Conservation (phyloP, 257 asterid genomes). For the Petrea volubilis region DNA sequence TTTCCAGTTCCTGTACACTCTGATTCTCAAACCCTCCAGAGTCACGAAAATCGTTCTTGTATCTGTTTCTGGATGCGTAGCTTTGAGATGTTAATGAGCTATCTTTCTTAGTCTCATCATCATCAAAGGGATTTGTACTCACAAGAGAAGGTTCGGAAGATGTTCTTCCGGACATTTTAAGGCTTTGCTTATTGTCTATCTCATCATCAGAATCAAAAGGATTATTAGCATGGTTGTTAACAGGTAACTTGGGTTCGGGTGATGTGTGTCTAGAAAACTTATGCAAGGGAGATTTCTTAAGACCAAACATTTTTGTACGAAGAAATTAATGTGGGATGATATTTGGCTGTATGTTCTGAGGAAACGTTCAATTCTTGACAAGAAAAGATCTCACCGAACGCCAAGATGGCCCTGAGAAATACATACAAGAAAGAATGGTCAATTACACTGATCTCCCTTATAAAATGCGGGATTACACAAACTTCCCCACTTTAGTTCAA, state of each 20-base stretch:
- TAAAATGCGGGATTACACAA: too few species aligned
- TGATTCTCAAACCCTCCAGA: conserved; percentile 84
- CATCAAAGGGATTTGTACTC: conserved; percentile 62
- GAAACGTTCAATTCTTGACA: conserved; percentile 18
- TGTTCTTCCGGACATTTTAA: conserved; percentile 50
- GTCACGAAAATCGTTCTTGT: conserved; percentile 78
- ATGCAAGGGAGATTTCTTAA: conserved; percentile 63
- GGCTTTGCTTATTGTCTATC: conserved; percentile 49
- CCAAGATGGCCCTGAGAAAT: conserved; percentile 29
- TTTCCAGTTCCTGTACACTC: conserved; percentile 75
- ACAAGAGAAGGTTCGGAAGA: conserved; percentile 63
- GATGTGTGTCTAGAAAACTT: conserved; percentile 58
- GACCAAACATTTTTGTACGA: conserved; percentile 57
- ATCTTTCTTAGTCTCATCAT: conserved; percentile 46
- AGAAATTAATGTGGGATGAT: conserved; percentile 13
- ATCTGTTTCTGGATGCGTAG: conserved; percentile 56
- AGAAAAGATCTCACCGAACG: conserved; percentile 1
- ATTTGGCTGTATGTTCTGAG: conserved; percentile 9
- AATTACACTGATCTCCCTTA: too few species aligned
- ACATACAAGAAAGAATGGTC: not conserved
- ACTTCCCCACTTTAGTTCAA: too few species aligned
- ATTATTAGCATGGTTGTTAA: conserved; percentile 48
- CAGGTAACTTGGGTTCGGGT: conserved; percentile 27
- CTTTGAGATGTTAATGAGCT: conserved; percentile 44
- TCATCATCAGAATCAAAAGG: conserved; percentile 67